Base-by-base conservation (phyloP, 257 asterid species). In the Lycium barbarum region DNA sequence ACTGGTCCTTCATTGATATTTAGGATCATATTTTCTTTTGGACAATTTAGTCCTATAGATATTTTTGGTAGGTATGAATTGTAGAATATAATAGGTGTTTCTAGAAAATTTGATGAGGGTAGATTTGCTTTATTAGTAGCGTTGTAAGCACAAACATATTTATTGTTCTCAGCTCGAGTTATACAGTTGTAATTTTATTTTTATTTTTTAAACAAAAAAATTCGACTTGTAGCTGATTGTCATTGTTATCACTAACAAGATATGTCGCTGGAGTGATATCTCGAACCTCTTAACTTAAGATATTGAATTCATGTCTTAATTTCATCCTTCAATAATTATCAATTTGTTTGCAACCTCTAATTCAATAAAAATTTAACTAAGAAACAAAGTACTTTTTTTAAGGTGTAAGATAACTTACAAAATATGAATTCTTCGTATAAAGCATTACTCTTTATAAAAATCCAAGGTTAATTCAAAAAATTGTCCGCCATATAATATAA, bases 1-100 rank as follows among this genome's bases (percentile, higher is more conserved):
- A 40, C 4, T 73, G 35, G 20, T 73, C 18, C 17, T n/a, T 20
- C 43, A n/a, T 74, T 22, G 81, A 74, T 74, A 49, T 74, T 49
- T 22, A 49, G 11, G 8, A 74, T 49, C 17, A 49, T 11, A 74
- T 13, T 74, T 74, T 20, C 8, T 22, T 22, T 49, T 74, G 62
- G 43, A 74, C 81, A 12, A 22, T 74, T 22, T 47, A 74, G 45
- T 74, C 61, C 62, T 12, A 49, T 22, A 74, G 81, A 13, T 74
- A 74, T 49, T 11, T 74, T 51, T 74, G 62, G 62, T 74, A 49
- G 45, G 62, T 49, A 49, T 49, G 36, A 74, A 74, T 12, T 74
- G 7, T 49, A 76, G 7, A 70, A 3, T 9, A 70, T 70, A 70
- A 1, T 49, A 76, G 45, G 45, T 13, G 26, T 76, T 76, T 72